These are phyloP conservation scores for Danielozyma ontarioensis DNA, from an alignment of 805 yeast species.

Conservation along the genomic window DNA sequence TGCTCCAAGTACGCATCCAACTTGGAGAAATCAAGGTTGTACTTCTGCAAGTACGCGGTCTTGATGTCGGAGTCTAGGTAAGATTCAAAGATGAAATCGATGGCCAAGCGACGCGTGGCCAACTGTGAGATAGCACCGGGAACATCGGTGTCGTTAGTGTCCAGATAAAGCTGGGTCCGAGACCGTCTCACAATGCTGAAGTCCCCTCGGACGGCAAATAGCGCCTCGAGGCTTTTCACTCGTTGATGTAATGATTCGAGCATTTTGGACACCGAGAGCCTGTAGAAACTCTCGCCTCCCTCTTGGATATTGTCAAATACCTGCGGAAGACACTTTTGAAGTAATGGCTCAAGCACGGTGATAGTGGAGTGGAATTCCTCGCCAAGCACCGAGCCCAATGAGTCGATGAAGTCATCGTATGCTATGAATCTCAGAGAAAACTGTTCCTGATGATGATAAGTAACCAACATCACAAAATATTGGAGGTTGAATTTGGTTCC, in stretches of 20 bases:
- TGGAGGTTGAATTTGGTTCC: constrained; percentile 36
- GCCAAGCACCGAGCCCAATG: constrained; percentile 19
- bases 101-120: constrained; percentile 35
- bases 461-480: constrained; percentile 34
- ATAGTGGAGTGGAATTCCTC: constrained; percentile 25
- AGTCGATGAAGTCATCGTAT: constrained; percentile 42
- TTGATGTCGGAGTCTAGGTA: constrained; percentile 30
- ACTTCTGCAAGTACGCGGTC: constrained; percentile 11
- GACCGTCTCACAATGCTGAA: background rate
- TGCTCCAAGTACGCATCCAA: constrained; percentile 13
- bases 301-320: constrained; percentile 30
- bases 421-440: constrained; percentile 28
- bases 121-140: constrained; percentile 30
- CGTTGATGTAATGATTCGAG: constrained; percentile 33
- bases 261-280: constrained; percentile 36
- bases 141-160: constrained; percentile 13
- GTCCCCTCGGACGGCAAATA: constrained; percentile 13
- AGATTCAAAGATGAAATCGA: constrained; percentile 44
- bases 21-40: constrained; percentile 15
- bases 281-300: constrained; percentile 31
- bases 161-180: background rate
- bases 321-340: constrained; percentile 1
- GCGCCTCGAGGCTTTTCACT: constrained; percentile 24
- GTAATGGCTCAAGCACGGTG: constrained; percentile 14
- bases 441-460: constrained; percentile 19